These are phyloP conservation scores for Penicillium sp. DNA, from an alignment of 2,329 filamentous ascomycete genomes.

Conservation along the genomic window DNA sequence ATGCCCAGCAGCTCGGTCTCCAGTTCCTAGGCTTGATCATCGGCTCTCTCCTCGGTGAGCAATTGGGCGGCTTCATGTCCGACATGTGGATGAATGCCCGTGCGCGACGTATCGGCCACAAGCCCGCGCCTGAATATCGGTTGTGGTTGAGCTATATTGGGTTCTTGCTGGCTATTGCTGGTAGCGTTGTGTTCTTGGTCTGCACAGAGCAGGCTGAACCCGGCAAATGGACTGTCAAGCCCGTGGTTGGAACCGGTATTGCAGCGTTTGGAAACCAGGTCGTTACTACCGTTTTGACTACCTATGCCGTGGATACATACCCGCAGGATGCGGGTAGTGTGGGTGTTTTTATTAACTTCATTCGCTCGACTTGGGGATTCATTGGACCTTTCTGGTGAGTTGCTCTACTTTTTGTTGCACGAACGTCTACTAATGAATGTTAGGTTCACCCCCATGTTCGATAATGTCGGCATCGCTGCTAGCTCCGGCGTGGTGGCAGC, in stretches of 20 bases:
- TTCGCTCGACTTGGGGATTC: conserved; percentile 44
- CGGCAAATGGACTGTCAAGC: conserved; percentile 55
- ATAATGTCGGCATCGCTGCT: conserved; percentile 29
- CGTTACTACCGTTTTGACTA: conserved; percentile 60
- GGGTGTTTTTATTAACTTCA: conserved; percentile 60
- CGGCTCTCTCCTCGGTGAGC: conserved; percentile 59
- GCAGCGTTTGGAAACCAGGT: conserved; percentile 59
- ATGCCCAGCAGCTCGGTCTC: conserved; percentile 57
- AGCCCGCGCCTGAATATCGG: conserved; percentile 52
- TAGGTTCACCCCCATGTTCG: conserved; percentile 35
- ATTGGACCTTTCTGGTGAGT: conserved; percentile 37
- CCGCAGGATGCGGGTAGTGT: conserved; percentile 54
- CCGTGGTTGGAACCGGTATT: conserved; percentile 55
- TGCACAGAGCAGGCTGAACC: conserved; percentile 47
- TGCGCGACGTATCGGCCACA: conserved; percentile 32
- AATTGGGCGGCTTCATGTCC: conserved; percentile 55
- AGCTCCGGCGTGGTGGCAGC: conserved; percentile 29
- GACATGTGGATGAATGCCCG: conserved; percentile 56
- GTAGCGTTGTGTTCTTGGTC: conserved; percentile 57
- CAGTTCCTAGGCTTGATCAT: conserved; percentile 60
- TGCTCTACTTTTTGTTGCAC: too few relatives aligned
- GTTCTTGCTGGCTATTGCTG: conserved; percentile 51
- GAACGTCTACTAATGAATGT: neutral
- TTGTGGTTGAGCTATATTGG: conserved; percentile 59
- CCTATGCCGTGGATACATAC: conserved; percentile 59